Evolutionary conservation across 176 grass and related monocot species (phyloP), one percentile per base, ranked within the genome.

Genomic region (Avena insularis): DNA sequence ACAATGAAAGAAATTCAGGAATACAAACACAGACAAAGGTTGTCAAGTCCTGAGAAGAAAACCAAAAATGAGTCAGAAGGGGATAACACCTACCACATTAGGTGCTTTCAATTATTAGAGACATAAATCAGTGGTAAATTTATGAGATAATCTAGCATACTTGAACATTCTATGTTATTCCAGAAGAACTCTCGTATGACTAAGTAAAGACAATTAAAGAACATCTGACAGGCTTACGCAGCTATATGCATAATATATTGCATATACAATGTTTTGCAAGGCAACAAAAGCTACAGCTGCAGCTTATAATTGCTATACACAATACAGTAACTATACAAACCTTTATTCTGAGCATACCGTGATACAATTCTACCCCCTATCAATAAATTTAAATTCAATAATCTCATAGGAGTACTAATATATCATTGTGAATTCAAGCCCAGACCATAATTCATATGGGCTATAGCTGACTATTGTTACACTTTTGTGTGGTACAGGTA

Each of bases 11-110:
- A 84, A 99, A 99, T 85, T 99, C 97, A 65, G 97, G 97, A 71
- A 99, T 99, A 83, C 97, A 99, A 54, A 99, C 92, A 80, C 97
- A 99, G 50, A 99, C 92, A 86, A 99, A 99, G 57, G 97, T 99
- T 49, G 97, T 99, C 94, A 99, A 71, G 35, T 99, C 97, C 97
- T 99, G 83, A 81, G 47, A 65, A 88, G 12, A 78, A 66, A 91
- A 88, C 10, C 10, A 66, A 86, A 46, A 69, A 20, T n/a, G 46
- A 81, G 31, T 78, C 19, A 78, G 47, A 72, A 38, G 23, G 1
- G 9, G 3, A 10, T 67, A 77, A 50, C 21, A 70, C 27, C n/a
- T 86, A 43, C 49, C 84, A 76, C 12, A 68, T 54, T 62, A 82
- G 31, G 12, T 62, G 60, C 35, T 54, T 75, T 85, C 49, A 72